A percentile compares a stretch with the other conserved stretches of the same genome.
These are phyloP conservation scores for Martensiomyces pterosporus DNA, from an alignment of 192 early-diverging fungal genomes.

Conservation along the genomic window DNA sequence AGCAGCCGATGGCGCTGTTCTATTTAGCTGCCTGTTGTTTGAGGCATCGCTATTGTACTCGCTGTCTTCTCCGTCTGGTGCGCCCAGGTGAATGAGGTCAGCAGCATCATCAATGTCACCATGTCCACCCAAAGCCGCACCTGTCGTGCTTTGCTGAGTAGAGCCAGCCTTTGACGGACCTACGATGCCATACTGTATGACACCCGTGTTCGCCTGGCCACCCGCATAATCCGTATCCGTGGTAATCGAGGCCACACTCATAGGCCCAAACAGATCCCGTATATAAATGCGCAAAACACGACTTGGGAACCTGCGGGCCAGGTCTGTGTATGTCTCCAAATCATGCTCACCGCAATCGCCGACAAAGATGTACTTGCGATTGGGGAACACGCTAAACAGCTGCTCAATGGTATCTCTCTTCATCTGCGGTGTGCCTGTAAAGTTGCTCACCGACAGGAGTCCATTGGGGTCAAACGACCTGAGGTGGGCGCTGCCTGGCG, in stretches of 20 bases:
- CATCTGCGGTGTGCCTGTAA: constrained; percentile 45
- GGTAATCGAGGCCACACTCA: constrained; percentile 32
- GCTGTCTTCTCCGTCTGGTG: background rate
- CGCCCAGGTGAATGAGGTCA: background rate
- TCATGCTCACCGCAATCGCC: constrained; percentile 92
- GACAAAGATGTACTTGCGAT: constrained; percentile 80
- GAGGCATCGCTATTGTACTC: constrained; percentile 1
- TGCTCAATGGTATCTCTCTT: constrained; percentile 55
- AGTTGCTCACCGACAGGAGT: constrained; percentile 55
- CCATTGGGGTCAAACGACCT: constrained; percentile 62
- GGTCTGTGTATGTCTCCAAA: constrained; percentile 72
- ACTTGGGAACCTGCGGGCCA: constrained; percentile 58
- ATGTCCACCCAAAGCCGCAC: background rate
- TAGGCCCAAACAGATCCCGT: constrained; percentile 57
- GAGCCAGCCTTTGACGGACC: constrained; percentile 1
- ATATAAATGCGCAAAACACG: constrained; percentile 85
- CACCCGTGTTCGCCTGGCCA: constrained; percentile 7
- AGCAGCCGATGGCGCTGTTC: background rate
- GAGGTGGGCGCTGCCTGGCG: constrained; percentile 71
- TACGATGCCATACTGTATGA: constrained; percentile 35
- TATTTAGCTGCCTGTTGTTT: background rate
- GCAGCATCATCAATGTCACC: background rate
- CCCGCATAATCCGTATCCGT: constrained; percentile 29
- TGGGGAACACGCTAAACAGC: constrained; percentile 64
- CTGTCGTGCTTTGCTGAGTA: background rate